These are phyloP conservation scores for Ceratobasidium papillatum DNA, from an alignment of 1,284 basidiomycete species.

Conservation along the genomic window DNA sequence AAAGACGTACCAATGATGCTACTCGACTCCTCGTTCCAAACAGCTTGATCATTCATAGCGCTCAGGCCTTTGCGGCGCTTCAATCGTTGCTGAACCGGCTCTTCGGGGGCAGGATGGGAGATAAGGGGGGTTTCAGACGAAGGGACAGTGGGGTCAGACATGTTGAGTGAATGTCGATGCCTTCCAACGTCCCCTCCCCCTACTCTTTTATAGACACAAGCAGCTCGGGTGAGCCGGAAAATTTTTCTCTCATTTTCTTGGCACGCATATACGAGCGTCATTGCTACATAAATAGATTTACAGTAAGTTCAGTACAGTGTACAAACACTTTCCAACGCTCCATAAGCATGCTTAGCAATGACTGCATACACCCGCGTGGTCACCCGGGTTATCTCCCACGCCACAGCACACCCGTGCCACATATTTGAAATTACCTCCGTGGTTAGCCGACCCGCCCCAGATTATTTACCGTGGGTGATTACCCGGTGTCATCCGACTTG, in stretches of 20 bases:
- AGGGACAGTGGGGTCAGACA: neutral
- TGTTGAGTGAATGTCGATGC: constrained; percentile 1
- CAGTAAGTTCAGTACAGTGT: neutral
- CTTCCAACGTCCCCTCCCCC: neutral
- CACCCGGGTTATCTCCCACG: neutral
- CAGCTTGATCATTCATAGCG: neutral
- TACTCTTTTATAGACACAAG: neutral
- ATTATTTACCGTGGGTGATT: neutral
- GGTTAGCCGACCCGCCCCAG: neutral
- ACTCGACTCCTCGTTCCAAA: neutral
- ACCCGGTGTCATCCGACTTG: neutral
- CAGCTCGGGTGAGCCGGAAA: neutral
- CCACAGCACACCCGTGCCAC: neutral
- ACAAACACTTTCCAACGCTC: neutral
- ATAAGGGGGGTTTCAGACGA: neutral
- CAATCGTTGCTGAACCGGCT: constrained; percentile 1
- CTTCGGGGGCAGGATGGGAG: neutral
- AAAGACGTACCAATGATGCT: constrained; percentile 1
- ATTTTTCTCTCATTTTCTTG: neutral
- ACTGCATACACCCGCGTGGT: neutral
- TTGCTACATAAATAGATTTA: neutral
- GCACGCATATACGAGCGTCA: neutral
- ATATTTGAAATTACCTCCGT: neutral
- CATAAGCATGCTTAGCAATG: neutral
- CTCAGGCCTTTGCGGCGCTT: constrained; percentile 19